phyloP scores from a whole-genome alignment of 257 asterid species.

The Leonotis leonurus region DNA sequence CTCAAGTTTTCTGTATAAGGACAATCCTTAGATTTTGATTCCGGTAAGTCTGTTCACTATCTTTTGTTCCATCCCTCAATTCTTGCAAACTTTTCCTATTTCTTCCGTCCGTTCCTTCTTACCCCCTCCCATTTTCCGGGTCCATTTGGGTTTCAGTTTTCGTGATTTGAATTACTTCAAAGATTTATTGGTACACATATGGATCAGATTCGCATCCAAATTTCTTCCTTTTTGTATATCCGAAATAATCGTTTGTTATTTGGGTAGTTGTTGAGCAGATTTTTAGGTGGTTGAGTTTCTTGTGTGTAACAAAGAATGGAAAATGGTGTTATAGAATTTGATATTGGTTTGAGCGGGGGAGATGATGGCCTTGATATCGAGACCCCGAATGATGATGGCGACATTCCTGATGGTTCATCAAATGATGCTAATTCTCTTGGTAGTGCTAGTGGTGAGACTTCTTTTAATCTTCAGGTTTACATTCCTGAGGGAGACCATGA shows the following conservation, averaged over 20 bases:
- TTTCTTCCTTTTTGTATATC: background rate
- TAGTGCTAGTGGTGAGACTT: slow-evolving; percentile 35
- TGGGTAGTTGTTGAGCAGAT: slow-evolving; percentile 1
- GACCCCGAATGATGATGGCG: slow-evolving; percentile 39
- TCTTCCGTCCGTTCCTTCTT: background rate
- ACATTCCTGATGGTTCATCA: slow-evolving; percentile 40
- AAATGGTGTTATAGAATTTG: slow-evolving; percentile 63
- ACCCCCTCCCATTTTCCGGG: background rate
- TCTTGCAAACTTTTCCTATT: slow-evolving; percentile 19
- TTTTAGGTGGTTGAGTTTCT: background rate
- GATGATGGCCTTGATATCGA: slow-evolving; percentile 46
- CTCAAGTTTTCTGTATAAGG: background rate
- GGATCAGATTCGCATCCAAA: slow-evolving; percentile 8
- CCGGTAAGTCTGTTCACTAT: slow-evolving; percentile 14
- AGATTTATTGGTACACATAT: background rate
- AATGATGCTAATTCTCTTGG: slow-evolving; percentile 37
- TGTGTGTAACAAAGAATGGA: slow-evolving; percentile 41
- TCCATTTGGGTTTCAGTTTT: slow-evolving; percentile 22
- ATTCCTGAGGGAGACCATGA: slow-evolving; percentile 67
- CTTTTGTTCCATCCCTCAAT: background rate
- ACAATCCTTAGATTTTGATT: slow-evolving; percentile 20
- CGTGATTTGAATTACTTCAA: slow-evolving; percentile 7
- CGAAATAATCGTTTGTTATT: background rate
- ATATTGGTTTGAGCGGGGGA: slow-evolving; percentile 67
- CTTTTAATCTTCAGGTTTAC: slow-evolving; percentile 27